A percentile compares a stretch with the other conserved stretches of the same genome.
Evolutionary conservation across 169 alveolate genomes (phyloP).

Genomic region (Plasmodium yoelii): DNA sequence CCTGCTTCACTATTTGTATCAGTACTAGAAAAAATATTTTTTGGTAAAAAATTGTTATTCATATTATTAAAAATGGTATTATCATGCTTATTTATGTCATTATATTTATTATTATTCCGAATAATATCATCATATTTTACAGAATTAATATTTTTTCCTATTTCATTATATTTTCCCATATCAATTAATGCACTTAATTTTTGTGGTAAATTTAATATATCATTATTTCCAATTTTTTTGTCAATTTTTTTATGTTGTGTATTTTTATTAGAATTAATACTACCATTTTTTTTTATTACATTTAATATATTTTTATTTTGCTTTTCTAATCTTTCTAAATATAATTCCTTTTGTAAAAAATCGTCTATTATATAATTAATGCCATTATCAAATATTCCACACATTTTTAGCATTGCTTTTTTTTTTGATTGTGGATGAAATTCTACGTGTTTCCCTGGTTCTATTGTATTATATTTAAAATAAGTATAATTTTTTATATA

Average conservation of each 20-base stretch:
- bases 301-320: conserved; percentile 14
- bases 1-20: background rate
- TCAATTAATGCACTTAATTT: background rate
- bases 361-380: conserved; percentile 34
- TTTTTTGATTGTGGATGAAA: conserved; percentile 88
- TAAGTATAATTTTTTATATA: conserved; percentile 25
- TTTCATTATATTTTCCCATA: background rate
- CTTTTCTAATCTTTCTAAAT: conserved; percentile 47
- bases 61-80: background rate
- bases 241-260: background rate
- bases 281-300: conserved; percentile 12
- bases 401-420: conserved; percentile 80
- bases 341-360: conserved; percentile 68
- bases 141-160: conserved; percentile 2
- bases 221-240: background rate
- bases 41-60: background rate
- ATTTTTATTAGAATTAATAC: background rate
- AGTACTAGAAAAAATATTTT: background rate
- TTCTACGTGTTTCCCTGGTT: conserved; percentile 86
- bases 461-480: conserved; percentile 75
- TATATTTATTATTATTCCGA: background rate
- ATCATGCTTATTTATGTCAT: background rate
- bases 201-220: background rate
- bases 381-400: conserved; percentile 80
- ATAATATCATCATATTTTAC: conserved; percentile 18